Percentiles rank a stretch among this genome's conserved stretches.
Evolutionary conservation across 2,329 filamentous ascomycete genomes (phyloP).

Genomic region (Botrytis paeoniae): DNA sequence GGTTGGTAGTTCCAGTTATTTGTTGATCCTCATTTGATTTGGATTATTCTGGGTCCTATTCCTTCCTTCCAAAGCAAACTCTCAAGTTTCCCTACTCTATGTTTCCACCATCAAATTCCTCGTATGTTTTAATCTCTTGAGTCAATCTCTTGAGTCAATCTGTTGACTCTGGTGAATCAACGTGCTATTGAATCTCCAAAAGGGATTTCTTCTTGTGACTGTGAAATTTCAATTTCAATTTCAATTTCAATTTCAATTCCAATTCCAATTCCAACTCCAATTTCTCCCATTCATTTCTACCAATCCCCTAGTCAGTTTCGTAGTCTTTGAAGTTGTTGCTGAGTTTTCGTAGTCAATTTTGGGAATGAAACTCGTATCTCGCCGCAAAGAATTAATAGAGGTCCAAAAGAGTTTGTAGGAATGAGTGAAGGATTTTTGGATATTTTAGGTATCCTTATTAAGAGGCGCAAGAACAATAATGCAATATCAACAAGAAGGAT

Average conservation of each 20-base stretch:
- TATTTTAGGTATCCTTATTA: background rate
- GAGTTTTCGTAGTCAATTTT: background rate
- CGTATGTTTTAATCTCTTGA: background rate
- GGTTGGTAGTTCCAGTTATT: background rate
- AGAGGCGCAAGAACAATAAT: background rate
- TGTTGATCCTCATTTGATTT: conserved; percentile 11
- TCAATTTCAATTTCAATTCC: too few relatives aligned
- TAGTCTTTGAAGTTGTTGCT: background rate
- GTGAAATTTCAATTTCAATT: background rate
- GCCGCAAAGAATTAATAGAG: background rate
- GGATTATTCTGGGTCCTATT: background rate
- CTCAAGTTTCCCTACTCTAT: background rate
- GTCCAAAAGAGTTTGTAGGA: background rate
- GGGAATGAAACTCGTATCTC: background rate
- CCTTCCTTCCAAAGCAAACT: background rate
- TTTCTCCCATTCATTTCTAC: background rate
- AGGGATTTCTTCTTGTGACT: background rate
- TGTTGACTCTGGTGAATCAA: background rate
- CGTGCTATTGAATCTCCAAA: background rate
- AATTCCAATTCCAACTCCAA: background rate
- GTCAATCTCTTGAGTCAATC: conserved; percentile 8
- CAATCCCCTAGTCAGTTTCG: background rate
- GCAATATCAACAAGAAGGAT: background rate
- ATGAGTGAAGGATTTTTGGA: background rate
- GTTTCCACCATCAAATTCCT: background rate